These are phyloP conservation scores for Meira miltonrushii DNA, from an alignment of 1,284 basidiomycete species.

Conservation along the genomic window DNA sequence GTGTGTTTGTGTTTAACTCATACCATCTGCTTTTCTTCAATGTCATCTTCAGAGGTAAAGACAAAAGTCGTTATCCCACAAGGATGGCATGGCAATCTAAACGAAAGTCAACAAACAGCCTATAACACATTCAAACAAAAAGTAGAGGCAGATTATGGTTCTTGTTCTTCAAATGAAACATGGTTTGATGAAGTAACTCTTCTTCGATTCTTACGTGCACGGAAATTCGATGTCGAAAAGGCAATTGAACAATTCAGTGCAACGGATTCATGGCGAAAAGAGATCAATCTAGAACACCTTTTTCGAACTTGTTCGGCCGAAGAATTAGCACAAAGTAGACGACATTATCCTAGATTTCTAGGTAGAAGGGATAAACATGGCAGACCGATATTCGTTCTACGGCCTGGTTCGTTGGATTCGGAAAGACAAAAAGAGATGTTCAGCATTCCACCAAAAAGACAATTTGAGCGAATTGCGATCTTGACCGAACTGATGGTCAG, in stretches of 20 bases:
- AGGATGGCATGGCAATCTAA: neutral
- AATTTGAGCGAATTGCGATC: neutral
- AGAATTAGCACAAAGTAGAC: neutral
- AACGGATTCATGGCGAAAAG: slow-evolving; percentile 4
- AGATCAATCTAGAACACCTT: slow-evolving; percentile 1
- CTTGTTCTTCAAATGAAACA: too few species aligned
- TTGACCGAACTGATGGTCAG: neutral
- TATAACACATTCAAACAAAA: neutral
- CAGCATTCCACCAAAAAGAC: neutral
- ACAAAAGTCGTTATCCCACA: too few species aligned
- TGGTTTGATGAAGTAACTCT: too few species aligned
- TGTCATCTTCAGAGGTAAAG: too few species aligned
- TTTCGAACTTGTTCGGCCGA: neutral
- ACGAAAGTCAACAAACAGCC: neutral
- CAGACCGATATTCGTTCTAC: slow-evolving; percentile 9
- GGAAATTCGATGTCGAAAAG: neutral
- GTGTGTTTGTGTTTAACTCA: too few species aligned
- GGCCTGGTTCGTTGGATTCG: neutral
- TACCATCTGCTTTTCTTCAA: too few species aligned
- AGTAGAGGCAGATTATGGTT: neutral
- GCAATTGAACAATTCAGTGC: slow-evolving; percentile 8
- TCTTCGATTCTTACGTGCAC: slow-evolving; percentile 9
- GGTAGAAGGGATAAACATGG: slow-evolving; percentile 6
- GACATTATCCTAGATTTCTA: slow-evolving; percentile 2
- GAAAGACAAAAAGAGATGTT: slow-evolving; percentile 7